phyloP scores from a whole-genome alignment of 2,329 filamentous ascomycete species.

The Incumbomyces delicatus region DNA sequence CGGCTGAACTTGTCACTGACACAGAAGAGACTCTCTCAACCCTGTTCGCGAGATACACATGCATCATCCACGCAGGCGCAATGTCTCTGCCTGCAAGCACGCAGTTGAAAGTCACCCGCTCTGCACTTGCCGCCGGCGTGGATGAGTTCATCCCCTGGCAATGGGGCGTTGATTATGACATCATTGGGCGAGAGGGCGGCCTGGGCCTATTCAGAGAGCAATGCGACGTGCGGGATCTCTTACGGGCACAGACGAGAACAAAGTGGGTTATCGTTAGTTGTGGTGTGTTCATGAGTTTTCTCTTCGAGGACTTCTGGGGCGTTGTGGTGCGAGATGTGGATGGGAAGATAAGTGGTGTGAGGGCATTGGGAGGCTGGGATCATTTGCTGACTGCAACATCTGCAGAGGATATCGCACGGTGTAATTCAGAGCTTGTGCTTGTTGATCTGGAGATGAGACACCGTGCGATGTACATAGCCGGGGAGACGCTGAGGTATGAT shows the following conservation, averaged over 20 bases:
- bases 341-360: slow-evolving; percentile 27
- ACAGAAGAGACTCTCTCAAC: slow-evolving; percentile 28
- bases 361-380: slow-evolving; percentile 53
- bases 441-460: slow-evolving; percentile 24
- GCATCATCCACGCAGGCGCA: slow-evolving; percentile 52
- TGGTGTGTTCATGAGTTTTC: slow-evolving; percentile 60
- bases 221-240: slow-evolving; percentile 45
- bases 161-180: slow-evolving; percentile 63
- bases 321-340: slow-evolving; percentile 41
- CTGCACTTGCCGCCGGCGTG: slow-evolving; percentile 43
- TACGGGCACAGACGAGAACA: slow-evolving; percentile 40
- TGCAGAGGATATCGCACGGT: slow-evolving; percentile 52
- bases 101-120: slow-evolving; percentile 48
- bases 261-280: slow-evolving; percentile 59
- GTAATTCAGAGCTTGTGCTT: slow-evolving; percentile 49
- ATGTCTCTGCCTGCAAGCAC: slow-evolving; percentile 48
- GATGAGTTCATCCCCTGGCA: slow-evolving; percentile 60
- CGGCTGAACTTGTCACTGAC: slow-evolving; percentile 36
- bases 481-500: slow-evolving; percentile 53
- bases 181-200: slow-evolving; percentile 52
- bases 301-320: slow-evolving; percentile 55
- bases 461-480: slow-evolving; percentile 49
- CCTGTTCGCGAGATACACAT: slow-evolving; percentile 31
- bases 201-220: slow-evolving; percentile 58
- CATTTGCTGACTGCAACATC: slow-evolving; percentile 54